Evolutionary conservation across 208 protist genomes (phyloP), one percentile per base, ranked within the genome.

Genomic region (Phytomonas francai): DNA sequence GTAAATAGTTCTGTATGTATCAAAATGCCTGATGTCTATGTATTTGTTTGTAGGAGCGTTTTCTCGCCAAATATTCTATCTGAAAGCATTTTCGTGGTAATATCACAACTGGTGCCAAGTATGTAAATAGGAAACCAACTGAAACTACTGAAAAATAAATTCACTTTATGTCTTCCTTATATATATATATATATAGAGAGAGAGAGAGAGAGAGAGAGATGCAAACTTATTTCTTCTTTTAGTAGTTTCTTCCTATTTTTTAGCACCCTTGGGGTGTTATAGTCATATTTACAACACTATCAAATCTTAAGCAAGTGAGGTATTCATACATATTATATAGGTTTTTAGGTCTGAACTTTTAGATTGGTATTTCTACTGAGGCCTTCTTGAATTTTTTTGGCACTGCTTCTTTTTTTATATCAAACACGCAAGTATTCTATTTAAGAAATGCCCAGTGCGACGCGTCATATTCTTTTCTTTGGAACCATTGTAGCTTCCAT

Each of bases 381-480:
- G 14, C 33, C 58, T 71, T 33, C 6, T 31, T 42, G 2, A 32
- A 32, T 6, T 59, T 33, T 54, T 66, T 51, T 19, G 39, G 8
- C 9, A 3, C 9, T 9, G 4, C 16, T 19, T 49, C 4, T 49
- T 49, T 3, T 49, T 49, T 49, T 49, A 22, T 49, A 19, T 22
- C 14, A 49, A 49, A 49, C 39, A 49, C 2, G 3, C 14, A 11
- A 33, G 31, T 39, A 3, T 45, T 29, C 36, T 33, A 49, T 54
- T 28, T 22, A 33, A 28, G 5, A 19, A 12, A 78, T 75, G 70
- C 65, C 28, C 59, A 73, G 61, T 25, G 34, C 56, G 0, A 63
- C 51, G 16, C 69, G 74, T 25, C 61, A 92, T 19, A 71, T 88
- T 0, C 56, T 92, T 16, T 91, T 89, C 62, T 84, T 89, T 68